phyloP scores from a whole-genome alignment of 2,329 filamentous ascomycete genomes.

The Colletotrichum chrysophilum region DNA sequence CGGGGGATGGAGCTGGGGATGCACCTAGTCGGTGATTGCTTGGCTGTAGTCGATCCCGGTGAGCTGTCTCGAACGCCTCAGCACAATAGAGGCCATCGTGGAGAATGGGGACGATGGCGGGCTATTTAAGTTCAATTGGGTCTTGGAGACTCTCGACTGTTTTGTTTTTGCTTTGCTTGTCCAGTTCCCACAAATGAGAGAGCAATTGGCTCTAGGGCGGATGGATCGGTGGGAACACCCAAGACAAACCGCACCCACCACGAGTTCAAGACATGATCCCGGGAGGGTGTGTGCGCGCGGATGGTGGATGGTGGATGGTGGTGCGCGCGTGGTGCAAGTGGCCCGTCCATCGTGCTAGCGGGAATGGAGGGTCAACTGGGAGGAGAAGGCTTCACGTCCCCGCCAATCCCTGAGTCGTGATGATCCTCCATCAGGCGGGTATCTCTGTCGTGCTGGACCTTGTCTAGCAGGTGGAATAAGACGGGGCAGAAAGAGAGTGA shows the following conservation, averaged over 20 bases:
- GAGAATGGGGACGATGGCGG: background rate
- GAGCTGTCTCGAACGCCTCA: background rate
- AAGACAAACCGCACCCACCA: conserved; percentile 5
- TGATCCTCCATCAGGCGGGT: background rate
- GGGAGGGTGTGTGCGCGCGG: background rate
- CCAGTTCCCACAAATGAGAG: background rate
- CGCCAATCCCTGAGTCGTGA: conserved; percentile 9
- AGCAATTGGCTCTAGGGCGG: background rate
- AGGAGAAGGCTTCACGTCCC: background rate
- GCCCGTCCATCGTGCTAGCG: background rate
- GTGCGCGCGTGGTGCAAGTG: background rate
- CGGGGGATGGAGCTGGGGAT: background rate
- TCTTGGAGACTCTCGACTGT: background rate
- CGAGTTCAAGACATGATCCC: background rate
- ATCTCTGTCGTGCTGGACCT: background rate
- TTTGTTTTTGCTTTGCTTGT: background rate
- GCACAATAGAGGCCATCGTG: background rate
- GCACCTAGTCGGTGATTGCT: background rate
- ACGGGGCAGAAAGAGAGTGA: background rate
- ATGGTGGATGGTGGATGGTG: background rate
- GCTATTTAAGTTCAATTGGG: conserved; percentile 3
- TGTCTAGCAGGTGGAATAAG: background rate
- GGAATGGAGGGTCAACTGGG: background rate
- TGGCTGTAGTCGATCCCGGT: conserved; percentile 3
- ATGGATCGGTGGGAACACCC: background rate